phyloP scores from a whole-genome alignment of 805 yeast species.

The Saccharomycopsis amapae region DNA sequence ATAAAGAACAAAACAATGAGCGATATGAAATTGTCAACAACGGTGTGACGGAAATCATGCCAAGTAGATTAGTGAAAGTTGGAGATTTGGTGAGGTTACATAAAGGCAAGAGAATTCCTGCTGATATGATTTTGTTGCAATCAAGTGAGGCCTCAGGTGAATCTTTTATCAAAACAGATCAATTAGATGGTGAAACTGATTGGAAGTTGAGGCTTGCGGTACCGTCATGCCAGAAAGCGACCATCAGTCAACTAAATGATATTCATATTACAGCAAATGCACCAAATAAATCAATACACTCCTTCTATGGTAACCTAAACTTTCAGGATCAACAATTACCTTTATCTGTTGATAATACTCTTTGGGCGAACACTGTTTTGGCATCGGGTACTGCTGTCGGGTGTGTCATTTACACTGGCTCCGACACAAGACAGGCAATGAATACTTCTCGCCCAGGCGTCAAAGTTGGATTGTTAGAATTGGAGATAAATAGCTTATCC shows the following conservation, averaged over 20 bases:
- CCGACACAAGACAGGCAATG: slow-evolving; percentile 90
- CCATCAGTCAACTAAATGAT: slow-evolving; percentile 44
- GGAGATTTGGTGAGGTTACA: slow-evolving; percentile 79
- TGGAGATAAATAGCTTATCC: slow-evolving; percentile 83
- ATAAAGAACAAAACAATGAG: slow-evolving; percentile 82
- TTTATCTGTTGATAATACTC: slow-evolving; percentile 78
- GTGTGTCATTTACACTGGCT: slow-evolving; percentile 82
- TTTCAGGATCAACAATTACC: slow-evolving; percentile 54
- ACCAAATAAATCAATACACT: slow-evolving; percentile 80
- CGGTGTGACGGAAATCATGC: slow-evolving; percentile 26
- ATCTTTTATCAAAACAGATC: slow-evolving; percentile 92
- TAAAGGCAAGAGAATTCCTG: slow-evolving; percentile 86
- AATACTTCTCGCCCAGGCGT: slow-evolving; percentile 85
- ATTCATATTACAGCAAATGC: slow-evolving; percentile 61
- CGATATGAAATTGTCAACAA: slow-evolving; percentile 60
- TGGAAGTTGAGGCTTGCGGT: slow-evolving; percentile 90
- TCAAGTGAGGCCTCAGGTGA: slow-evolving; percentile 81
- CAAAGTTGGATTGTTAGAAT: slow-evolving; percentile 81
- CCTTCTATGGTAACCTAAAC: slow-evolving; percentile 68
- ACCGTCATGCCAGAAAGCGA: slow-evolving; percentile 57
- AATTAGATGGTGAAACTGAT: slow-evolving; percentile 97
- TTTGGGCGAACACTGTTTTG: slow-evolving; percentile 97
- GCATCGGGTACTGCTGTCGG: slow-evolving; percentile 93
- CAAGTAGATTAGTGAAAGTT: slow-evolving; percentile 60
- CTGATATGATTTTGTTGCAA: slow-evolving; percentile 81